Base-by-base conservation (phyloP, 2,329 filamentous ascomycete species). In the Trichophyton verrucosum region DNA sequence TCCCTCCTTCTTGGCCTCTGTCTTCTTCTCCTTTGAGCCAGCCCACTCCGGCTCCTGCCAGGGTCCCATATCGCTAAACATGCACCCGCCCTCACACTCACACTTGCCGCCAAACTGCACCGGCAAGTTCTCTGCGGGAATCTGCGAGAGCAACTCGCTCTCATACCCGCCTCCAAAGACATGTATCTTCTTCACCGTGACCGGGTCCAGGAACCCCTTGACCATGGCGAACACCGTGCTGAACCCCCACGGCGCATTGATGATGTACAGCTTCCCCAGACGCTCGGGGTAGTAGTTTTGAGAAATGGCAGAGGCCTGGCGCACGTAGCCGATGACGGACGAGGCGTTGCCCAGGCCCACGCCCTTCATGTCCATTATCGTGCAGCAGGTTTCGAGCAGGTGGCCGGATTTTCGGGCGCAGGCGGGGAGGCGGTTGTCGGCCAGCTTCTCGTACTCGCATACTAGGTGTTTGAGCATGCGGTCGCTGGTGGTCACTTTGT, bases 231-330 rank as follows among this genome's bases (percentile, higher is more conserved):
- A 99, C 65, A 91, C 88, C 67, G 82, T 82, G 64, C 86, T 86
- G 81, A 97, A 97, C 27, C 91, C 91, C 91, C 91, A 97, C 20
- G 91, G 91, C 2, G 92, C 89, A 77, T 99, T 99, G 85, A 99
- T 96, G 69, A 99, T 79, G 82, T 96, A 99, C 72, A 99, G 82
- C 77, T 91, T 91, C 71, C 94, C 94, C 62, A 99, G 82, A 62
- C 94, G 89, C 82, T 99, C 94, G 6, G 94, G 94, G 79, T 99
- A 99, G 84, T 97, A 95, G 83, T 97, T 96, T 78, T 97, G 94
- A 66, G 89, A 95, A 77, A 99, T 89, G 73, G 80, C 86, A 38
- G 90, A 94, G 53, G 90, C 91, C 73, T 87, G 83, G 70, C 84
- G 84, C 67, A 99, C 83, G 79, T 96, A 97, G 60, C 84, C 82